Conservation (phyloP, 352 stramenopile genomes). For the Hyaloperonospora arabidopsidis region DNA sequence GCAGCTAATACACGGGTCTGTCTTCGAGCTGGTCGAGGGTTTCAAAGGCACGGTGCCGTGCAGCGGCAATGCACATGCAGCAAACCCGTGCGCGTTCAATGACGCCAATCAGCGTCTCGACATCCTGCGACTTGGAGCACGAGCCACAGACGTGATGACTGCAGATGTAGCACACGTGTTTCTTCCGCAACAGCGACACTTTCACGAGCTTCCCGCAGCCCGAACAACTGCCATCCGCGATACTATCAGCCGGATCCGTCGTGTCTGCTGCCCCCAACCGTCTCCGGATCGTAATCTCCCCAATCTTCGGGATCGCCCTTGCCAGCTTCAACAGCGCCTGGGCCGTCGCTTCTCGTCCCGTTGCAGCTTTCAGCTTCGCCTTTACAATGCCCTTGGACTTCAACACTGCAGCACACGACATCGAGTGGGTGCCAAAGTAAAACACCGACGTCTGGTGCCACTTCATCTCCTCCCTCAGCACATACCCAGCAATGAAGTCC, state of each 20-base stretch:
- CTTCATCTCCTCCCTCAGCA: slow-evolving; percentile 18
- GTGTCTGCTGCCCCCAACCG: slow-evolving; percentile 25
- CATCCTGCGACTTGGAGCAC: slow-evolving; percentile 32
- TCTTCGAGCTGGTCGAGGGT: slow-evolving; percentile 14
- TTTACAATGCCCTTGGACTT: slow-evolving; percentile 18
- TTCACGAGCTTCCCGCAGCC: slow-evolving; percentile 28
- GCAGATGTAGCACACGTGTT: slow-evolving; percentile 35
- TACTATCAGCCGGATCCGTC: slow-evolving; percentile 6
- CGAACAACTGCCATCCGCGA: slow-evolving; percentile 21
- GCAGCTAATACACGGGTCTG: slow-evolving; percentile 12
- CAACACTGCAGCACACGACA: slow-evolving; percentile 3
- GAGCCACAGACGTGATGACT: slow-evolving; percentile 29
- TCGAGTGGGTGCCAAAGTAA: slow-evolving; percentile 23
- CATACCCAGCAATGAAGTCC: slow-evolving; percentile 23
- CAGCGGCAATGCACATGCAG: slow-evolving; percentile 31
- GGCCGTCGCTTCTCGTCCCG: slow-evolving; percentile 14
- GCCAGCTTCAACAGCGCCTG: slow-evolving; percentile 26
- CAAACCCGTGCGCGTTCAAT: slow-evolving; percentile 35
- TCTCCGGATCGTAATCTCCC: slow-evolving; percentile 25
- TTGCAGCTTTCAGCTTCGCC: slow-evolving; percentile 17
- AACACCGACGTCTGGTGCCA: slow-evolving; percentile 29
- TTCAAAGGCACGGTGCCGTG: slow-evolving; percentile 29
- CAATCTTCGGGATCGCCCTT: slow-evolving; percentile 29
- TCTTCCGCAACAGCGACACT: slow-evolving; percentile 28
- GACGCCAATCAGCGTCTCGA: slow-evolving; percentile 35